Conservation (phyloP, 352 stramenopile genomes). For the Globisporangium nodosum region DNA sequence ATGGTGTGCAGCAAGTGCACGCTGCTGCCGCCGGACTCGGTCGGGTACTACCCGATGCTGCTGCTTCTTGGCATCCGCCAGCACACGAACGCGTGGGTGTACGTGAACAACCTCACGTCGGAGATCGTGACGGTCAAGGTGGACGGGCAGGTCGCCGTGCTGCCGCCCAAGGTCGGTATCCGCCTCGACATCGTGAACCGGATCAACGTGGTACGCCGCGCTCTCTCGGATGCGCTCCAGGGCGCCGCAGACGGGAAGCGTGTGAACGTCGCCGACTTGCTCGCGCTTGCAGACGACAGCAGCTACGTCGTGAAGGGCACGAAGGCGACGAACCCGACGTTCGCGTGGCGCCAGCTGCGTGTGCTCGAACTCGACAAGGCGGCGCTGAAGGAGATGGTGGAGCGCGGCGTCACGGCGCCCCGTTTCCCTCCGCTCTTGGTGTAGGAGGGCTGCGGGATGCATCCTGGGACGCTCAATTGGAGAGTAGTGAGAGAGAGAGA, state of each 20-base stretch:
- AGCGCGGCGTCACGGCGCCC: conserved; percentile 19
- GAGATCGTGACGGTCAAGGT: conserved; percentile 68
- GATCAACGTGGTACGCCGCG: conserved; percentile 46
- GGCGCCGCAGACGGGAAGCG: conserved; percentile 17
- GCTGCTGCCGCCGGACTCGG: conserved; percentile 48
- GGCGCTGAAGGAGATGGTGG: conserved; percentile 14
- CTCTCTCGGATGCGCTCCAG: conserved; percentile 52
- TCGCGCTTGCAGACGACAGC: conserved; percentile 40
- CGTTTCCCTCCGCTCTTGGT: conserved; percentile 21
- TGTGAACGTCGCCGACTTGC: conserved; percentile 28
- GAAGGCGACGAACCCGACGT: conserved; percentile 29
- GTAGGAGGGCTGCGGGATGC: not conserved
- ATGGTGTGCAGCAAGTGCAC: conserved; percentile 82
- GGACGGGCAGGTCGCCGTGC: conserved; percentile 39
- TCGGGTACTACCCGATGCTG: conserved; percentile 62
- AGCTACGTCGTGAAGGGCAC: conserved; percentile 35
- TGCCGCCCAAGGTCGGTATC: conserved; percentile 44
- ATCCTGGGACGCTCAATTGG: no score
- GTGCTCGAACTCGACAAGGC: conserved; percentile 25
- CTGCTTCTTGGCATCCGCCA: conserved; percentile 34
- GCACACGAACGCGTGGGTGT: conserved; percentile 58
- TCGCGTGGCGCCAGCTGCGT: conserved; percentile 45
- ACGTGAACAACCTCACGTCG: conserved; percentile 33
- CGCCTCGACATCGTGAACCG: conserved; percentile 27
- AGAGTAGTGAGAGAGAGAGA: not conserved